Evolutionary conservation across 441 rosid species (phyloP).

Genomic region (California macrophylla): DNA sequence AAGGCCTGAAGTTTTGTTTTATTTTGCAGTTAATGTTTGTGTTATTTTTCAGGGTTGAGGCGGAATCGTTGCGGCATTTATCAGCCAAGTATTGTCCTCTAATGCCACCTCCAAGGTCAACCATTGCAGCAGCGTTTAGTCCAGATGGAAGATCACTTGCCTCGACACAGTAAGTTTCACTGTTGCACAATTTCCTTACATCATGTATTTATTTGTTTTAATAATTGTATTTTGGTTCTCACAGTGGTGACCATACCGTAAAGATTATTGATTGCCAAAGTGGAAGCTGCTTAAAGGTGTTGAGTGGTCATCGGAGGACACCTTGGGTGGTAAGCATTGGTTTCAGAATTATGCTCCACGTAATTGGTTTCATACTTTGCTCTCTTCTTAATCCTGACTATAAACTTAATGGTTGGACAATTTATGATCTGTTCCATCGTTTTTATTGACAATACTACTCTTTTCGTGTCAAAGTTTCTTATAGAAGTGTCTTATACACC

Average conservation of each 20-base stretch:
- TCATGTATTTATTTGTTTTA: neutral
- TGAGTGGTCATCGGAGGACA: slow-evolving; percentile 75
- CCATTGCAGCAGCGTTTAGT: slow-evolving; percentile 91
- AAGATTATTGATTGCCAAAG: slow-evolving; percentile 77
- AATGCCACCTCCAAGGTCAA: slow-evolving; percentile 72
- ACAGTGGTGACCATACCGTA: slow-evolving; percentile 91
- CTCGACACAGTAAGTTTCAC: slow-evolving; percentile 63
- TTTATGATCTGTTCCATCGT: neutral
- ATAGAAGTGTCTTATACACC: neutral
- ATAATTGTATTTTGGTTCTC: slow-evolving; percentile 14
- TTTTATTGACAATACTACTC: neutral
- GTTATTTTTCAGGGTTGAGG: slow-evolving; percentile 58
- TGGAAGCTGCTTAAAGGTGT: slow-evolving; percentile 67
- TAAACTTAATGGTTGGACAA: neutral
- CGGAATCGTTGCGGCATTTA: slow-evolving; percentile 61
- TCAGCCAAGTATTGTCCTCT: slow-evolving; percentile 69
- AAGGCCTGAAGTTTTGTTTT: neutral
- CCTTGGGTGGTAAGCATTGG: slow-evolving; percentile 88
- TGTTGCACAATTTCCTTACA: neutral
- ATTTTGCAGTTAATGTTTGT: neutral
- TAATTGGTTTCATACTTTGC: neutral
- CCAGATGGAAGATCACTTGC: slow-evolving; percentile 76
- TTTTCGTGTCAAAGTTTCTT: neutral
- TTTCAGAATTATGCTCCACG: neutral
- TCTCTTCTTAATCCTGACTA: neutral